phyloP scores from a whole-genome alignment of 495 filamentous ascomycete species.

The Aspergillus kassunensis region DNA sequence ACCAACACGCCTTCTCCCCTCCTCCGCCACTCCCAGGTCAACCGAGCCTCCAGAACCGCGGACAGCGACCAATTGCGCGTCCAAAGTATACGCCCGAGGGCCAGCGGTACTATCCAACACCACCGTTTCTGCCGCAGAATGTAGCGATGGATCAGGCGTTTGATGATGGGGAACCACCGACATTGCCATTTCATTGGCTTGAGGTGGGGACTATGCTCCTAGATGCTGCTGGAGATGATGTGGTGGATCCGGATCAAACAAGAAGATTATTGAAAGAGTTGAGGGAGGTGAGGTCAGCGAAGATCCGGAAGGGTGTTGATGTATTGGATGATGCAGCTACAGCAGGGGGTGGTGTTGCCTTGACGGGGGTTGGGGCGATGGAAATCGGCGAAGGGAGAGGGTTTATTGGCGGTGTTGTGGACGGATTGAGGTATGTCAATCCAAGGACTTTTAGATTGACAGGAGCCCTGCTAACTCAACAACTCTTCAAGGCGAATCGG shows the following conservation, averaged over 20 bases:
- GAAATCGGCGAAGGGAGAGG: constrained; percentile 83
- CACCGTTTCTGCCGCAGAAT: constrained; percentile 44
- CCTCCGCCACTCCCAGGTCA: constrained; percentile 59
- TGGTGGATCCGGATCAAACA: constrained; percentile 70
- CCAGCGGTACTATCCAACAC: constrained; percentile 35
- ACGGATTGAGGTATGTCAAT: constrained; percentile 63
- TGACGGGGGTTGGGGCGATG: constrained; percentile 87
- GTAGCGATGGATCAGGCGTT: constrained; percentile 26
- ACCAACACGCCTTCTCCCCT: constrained; percentile 65
- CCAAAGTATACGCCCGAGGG: constrained; percentile 42
- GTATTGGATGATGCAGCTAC: constrained; percentile 59
- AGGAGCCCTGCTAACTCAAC: not conserved
- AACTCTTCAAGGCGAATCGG: constrained; percentile 35
- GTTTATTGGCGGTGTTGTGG: constrained; percentile 81
- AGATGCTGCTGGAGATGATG: constrained; percentile 78
- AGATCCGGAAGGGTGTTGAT: constrained; percentile 72
- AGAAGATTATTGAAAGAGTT: constrained; percentile 75
- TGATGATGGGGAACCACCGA: constrained; percentile 36
- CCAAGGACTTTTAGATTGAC: no score
- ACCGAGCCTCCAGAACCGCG: constrained; percentile 29
- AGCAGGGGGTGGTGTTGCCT: constrained; percentile 62
- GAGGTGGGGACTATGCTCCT: constrained; percentile 83
- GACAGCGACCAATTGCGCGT: constrained; percentile 24
- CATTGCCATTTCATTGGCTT: constrained; percentile 90
- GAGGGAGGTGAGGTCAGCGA: constrained; percentile 82